These are phyloP conservation scores for Erythrophleum ivorense DNA, from an alignment of 331 rosid genomes.

Conservation along the genomic window DNA sequence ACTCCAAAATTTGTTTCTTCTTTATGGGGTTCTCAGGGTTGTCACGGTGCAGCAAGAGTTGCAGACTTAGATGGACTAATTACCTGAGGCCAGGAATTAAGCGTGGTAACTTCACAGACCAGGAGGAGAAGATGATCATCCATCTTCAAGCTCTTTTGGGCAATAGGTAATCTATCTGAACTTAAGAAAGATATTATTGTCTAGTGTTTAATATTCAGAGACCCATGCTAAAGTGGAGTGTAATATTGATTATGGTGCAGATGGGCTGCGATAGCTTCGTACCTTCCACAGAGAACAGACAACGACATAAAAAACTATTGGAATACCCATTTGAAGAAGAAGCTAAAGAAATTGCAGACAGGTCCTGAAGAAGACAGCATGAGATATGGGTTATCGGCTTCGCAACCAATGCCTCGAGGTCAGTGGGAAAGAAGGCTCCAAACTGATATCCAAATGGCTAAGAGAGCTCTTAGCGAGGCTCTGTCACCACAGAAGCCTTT, in stretches of 20 bases:
- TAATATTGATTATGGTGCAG: constrained; percentile 53
- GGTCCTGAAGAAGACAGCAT: constrained; percentile 36
- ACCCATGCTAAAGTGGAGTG: constrained; percentile 23
- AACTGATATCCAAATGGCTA: constrained; percentile 80
- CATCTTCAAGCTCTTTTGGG: constrained; percentile 99
- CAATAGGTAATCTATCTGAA: constrained; percentile 61
- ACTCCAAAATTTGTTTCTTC: not conserved
- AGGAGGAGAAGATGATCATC: constrained; percentile 93
- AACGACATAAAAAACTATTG: constrained; percentile 93
- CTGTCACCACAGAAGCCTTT: constrained; percentile 59
- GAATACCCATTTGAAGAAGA: constrained; percentile 94
- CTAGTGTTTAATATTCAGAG: not conserved
- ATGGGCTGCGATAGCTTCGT: constrained; percentile 99
- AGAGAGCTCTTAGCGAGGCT: constrained; percentile 81
- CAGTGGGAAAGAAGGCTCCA: constrained; percentile 98
- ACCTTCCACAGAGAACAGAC: constrained; percentile 95
- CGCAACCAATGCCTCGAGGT: constrained; percentile 66
- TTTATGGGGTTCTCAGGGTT: constrained; percentile 59
- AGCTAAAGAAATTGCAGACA: constrained; percentile 65
- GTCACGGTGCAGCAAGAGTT: constrained; percentile 91
- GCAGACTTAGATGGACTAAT: constrained; percentile 96
- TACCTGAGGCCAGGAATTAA: constrained; percentile 95
- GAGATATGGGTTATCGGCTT: constrained; percentile 47
- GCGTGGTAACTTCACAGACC: constrained; percentile 86
- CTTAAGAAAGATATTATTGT: not conserved